Base-by-base conservation (phyloP, 352 stramenopile species). In the Aphanomyces stellatus region DNA sequence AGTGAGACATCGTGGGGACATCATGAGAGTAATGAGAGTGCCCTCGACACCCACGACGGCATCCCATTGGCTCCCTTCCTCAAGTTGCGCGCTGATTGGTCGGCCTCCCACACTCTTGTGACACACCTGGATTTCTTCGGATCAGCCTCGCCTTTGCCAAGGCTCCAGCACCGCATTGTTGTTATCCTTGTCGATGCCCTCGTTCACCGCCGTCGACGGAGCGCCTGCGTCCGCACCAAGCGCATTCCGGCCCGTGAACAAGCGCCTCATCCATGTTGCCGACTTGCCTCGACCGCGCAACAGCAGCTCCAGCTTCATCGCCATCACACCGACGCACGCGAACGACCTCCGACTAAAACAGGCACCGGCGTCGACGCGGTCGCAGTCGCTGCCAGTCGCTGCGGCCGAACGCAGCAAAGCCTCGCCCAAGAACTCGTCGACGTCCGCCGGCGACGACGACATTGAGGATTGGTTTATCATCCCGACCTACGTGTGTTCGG, bases 381-480 rank as follows among this genome's bases (percentile, higher is more conserved):
- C 60, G 31, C 60, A 67, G n/a, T 67, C 60, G 24, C n/a, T 57
- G 10, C 60, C 60, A 5, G n/a, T 24, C 25, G 27, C 46, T 3
- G 8, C 30, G 60, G 40, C n/a, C 5, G 60, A 67, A 22, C 48
- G 48, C 5, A 51, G 24, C 41, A 63, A 53, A 24, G 17, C 30
- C 17, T 67, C 60, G 30, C 60, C 60, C 5, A 67, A 59, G 60
- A 33, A 57, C 13, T 57, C 49, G 13, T 40, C 19, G 17, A 37
- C 19, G 11, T 33, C 30, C 11, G 19, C 49, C 25, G 24, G 34
- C 5, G 60, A 67, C 19, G 24, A 40, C 5, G 60, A 67, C 19
- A 41, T 59, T 2, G 60, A 67, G 22, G 60, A 67, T 27, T 67
- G 60, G 60, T 67, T 67, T 33, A 67, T 67, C 42, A 53, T 37